These are phyloP conservation scores for Coniferiporia weirii DNA, from an alignment of 1,284 basidiomycete species.

Conservation along the genomic window DNA sequence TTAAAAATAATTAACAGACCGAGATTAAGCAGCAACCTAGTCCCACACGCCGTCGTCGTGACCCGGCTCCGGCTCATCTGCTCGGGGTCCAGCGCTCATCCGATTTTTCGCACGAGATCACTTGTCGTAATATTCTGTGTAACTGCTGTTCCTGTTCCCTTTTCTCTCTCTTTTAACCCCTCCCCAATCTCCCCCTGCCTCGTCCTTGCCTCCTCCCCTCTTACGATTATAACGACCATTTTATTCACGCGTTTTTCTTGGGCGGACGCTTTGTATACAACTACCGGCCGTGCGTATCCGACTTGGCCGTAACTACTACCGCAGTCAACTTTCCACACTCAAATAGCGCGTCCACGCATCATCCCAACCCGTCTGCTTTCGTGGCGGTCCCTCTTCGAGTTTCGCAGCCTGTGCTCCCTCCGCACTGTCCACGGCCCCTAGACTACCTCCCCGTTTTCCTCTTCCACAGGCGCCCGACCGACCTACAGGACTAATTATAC, in stretches of 20 bases:
- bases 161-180: not conserved
- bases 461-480: not conserved
- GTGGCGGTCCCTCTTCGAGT: not conserved
- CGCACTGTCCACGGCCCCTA: not conserved
- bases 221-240: not conserved
- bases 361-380: not conserved
- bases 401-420: not conserved
- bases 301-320: slow-evolving; percentile 15
- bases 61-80: too few species aligned
- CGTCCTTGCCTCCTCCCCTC: not conserved
- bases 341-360: not conserved
- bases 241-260: not conserved
- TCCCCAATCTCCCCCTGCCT: not conserved
- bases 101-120: not conserved
- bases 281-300: slow-evolving; percentile 5
- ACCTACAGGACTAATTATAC: not conserved
- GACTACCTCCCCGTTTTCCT: not conserved
- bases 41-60: too few species aligned
- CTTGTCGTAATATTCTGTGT: not conserved
- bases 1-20: too few species aligned
- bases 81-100: too few species aligned
- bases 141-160: not conserved
- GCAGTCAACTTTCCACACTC: not conserved
- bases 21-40: too few species aligned
- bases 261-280: not conserved